phyloP scores from a whole-genome alignment of 2,329 filamentous ascomycete species.

The Monosporascus sp. region DNA sequence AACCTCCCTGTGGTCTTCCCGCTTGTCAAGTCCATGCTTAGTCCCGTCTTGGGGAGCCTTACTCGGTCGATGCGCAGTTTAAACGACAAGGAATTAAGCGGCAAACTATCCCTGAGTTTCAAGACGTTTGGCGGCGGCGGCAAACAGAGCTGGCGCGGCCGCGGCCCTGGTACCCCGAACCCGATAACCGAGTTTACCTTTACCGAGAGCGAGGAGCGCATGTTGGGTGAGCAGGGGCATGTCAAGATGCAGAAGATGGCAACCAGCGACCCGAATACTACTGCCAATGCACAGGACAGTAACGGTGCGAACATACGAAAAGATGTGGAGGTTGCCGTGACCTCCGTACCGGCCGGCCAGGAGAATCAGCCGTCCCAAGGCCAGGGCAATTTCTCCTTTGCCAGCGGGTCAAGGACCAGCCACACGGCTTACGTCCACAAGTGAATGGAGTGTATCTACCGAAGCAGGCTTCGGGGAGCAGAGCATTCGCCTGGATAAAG shows the following conservation, averaged over 20 bases:
- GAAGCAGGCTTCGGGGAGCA: too few species aligned
- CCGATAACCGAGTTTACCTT: conserved; percentile 33
- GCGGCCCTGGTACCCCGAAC: conserved; percentile 26
- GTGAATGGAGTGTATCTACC: too few species aligned
- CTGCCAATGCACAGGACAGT: conserved; percentile 9
- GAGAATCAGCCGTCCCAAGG: too few species aligned
- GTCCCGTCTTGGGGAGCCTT: conserved; percentile 26
- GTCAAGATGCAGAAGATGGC: conserved; percentile 34
- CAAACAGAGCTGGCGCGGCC: conserved; percentile 20
- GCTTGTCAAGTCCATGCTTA: conserved; percentile 33
- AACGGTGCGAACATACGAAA: conserved; percentile 35
- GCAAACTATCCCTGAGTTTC: conserved; percentile 28
- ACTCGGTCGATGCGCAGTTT: conserved; percentile 24
- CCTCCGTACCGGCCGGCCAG: too few species aligned
- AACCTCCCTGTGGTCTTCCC: conserved; percentile 42
- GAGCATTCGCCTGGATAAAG: too few species aligned
- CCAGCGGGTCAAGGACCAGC: too few species aligned
- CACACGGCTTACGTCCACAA: too few species aligned
- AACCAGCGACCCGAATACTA: conserved; percentile 11
- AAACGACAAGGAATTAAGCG: conserved; percentile 21
- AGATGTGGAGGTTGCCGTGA: conserved; percentile 28
- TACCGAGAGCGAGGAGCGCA: conserved; percentile 38
- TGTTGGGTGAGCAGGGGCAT: conserved; percentile 27
- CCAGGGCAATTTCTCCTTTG: too few species aligned
- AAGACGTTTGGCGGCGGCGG: conserved; percentile 35